phyloP scores from a whole-genome alignment of 2,329 filamentous ascomycete species.

The Fusarium xylarioides region DNA sequence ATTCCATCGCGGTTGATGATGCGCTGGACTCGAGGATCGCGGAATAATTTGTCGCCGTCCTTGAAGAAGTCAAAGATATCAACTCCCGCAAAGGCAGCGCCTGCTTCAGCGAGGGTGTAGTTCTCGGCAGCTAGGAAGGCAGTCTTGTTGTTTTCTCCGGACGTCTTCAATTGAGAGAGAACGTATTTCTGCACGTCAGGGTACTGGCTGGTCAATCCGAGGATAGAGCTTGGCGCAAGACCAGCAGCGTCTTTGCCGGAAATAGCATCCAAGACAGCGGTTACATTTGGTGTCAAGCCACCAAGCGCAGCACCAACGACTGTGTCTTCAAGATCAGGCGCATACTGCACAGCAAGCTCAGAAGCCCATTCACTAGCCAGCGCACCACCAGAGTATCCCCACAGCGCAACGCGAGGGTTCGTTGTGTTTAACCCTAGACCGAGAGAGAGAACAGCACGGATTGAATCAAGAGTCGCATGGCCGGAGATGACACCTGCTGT shows the following conservation, averaged over 20 bases:
- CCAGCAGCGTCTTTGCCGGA: constrained; percentile 42
- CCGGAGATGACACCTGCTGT: constrained; percentile 54
- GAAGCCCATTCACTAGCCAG: constrained; percentile 62
- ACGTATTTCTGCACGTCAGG: constrained; percentile 28
- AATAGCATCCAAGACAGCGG: constrained; percentile 46
- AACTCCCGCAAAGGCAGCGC: constrained; percentile 5
- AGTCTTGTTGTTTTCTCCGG: constrained; percentile 30
- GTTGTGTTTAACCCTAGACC: constrained; percentile 43
- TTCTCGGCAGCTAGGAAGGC: constrained; percentile 32
- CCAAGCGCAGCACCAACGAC: constrained; percentile 60
- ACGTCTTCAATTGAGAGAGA: constrained; percentile 30
- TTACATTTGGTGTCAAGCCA: constrained; percentile 55
- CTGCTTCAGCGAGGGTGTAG: constrained; percentile 14
- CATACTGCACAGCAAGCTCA: constrained; percentile 61
- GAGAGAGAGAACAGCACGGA: constrained; percentile 53
- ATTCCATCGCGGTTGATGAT: constrained; percentile 34
- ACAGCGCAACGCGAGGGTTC: constrained; percentile 52
- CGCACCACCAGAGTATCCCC: constrained; percentile 66
- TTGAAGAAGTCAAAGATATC: constrained; percentile 33
- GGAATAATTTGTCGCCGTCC: not conserved
- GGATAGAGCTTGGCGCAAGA: constrained; percentile 27
- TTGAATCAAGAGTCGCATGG: constrained; percentile 55
- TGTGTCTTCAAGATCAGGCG: constrained; percentile 55
- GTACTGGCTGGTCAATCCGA: constrained; percentile 37
- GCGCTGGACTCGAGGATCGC: constrained; percentile 2